A percentile compares a stretch with the other conserved stretches of the same genome.
Conservation (phyloP, 2,329 filamentous ascomycete species). For the Colletotrichum lindemuthianum region DNA sequence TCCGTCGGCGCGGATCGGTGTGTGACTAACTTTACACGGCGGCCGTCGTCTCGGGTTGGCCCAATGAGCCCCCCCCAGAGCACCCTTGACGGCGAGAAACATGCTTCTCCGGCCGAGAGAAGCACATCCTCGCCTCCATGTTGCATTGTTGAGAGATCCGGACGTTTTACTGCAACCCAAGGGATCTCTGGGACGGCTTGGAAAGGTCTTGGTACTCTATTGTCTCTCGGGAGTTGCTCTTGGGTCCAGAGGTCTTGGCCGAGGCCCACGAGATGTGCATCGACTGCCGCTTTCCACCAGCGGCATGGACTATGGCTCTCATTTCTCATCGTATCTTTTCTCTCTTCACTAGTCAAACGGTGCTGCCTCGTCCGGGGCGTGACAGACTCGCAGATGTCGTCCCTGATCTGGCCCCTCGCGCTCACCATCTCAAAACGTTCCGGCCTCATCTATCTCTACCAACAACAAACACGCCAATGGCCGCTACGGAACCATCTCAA, state of each 20-base stretch:
- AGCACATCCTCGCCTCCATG: slow-evolving; percentile 2
- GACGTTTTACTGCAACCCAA: too few relatives aligned
- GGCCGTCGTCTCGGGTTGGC: not conserved
- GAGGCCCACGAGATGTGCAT: not conserved
- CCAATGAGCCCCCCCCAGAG: slow-evolving; percentile 2
- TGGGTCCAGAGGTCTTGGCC: slow-evolving; percentile 16
- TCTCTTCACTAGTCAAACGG: slow-evolving; percentile 1
- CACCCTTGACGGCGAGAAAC: not conserved
- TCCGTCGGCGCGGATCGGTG: slow-evolving; percentile 3
- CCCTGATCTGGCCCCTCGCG: slow-evolving; percentile 7
- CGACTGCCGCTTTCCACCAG: not conserved
- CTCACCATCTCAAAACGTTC: slow-evolving; percentile 15
- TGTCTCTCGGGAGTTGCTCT: slow-evolving; percentile 12
- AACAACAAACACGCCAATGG: not conserved
- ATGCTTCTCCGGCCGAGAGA: not conserved
- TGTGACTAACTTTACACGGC: slow-evolving; percentile 3
- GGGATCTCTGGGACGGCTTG: slow-evolving; percentile 34
- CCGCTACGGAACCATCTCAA: not conserved
- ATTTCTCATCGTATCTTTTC: not conserved
- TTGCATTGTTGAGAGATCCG: too few relatives aligned
- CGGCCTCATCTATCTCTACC: slow-evolving; percentile 33
- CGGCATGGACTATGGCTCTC: too few relatives aligned
- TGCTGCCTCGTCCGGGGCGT: slow-evolving; percentile 3
- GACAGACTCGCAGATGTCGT: slow-evolving; percentile 28
- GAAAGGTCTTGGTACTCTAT: slow-evolving; percentile 26